Evolutionary conservation across 2,329 filamentous ascomycete genomes (phyloP).

Genomic region (Xylaria polymorpha): DNA sequence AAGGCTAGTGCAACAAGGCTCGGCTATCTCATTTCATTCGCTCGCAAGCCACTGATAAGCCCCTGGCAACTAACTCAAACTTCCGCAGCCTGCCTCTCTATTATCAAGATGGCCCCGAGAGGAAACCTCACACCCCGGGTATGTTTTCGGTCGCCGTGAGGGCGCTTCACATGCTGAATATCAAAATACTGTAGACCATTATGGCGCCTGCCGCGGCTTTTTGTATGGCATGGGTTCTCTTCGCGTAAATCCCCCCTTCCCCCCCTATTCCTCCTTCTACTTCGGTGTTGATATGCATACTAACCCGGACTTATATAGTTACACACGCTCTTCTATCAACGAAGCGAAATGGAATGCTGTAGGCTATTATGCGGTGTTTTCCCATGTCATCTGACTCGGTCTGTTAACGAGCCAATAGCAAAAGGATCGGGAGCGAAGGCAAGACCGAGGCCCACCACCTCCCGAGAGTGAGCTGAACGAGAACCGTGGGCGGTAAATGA

Average conservation of each 20-base stretch:
- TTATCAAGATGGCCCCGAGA: conserved; percentile 34
- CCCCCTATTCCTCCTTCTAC: background rate
- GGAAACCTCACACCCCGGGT: conserved; percentile 37
- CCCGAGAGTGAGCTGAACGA: conserved; percentile 19
- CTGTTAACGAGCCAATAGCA: conserved; percentile 32
- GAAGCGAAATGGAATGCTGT: conserved; percentile 39
- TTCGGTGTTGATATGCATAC: background rate
- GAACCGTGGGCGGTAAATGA: conserved; percentile 14
- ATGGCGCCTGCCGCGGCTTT: conserved; percentile 38
- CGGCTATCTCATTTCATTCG: background rate
- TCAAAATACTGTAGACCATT: conserved; percentile 34
- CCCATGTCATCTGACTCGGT: too few species aligned
- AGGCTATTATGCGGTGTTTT: background rate
- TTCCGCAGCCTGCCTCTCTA: background rate
- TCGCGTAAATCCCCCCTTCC: conserved; percentile 31
- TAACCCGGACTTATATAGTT: conserved; percentile 25
- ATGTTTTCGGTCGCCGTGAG: background rate
- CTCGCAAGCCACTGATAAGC: background rate
- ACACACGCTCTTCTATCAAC: conserved; percentile 39
- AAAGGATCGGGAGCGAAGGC: conserved; percentile 29
- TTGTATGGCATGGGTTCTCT: conserved; percentile 39
- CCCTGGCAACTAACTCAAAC: conserved; percentile 4
- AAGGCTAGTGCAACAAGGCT: background rate
- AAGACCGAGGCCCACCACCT: conserved; percentile 6
- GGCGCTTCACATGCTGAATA: background rate